Conservation (phyloP, 208 protist genomes). For the Balamuthia mandrillaris region DNA sequence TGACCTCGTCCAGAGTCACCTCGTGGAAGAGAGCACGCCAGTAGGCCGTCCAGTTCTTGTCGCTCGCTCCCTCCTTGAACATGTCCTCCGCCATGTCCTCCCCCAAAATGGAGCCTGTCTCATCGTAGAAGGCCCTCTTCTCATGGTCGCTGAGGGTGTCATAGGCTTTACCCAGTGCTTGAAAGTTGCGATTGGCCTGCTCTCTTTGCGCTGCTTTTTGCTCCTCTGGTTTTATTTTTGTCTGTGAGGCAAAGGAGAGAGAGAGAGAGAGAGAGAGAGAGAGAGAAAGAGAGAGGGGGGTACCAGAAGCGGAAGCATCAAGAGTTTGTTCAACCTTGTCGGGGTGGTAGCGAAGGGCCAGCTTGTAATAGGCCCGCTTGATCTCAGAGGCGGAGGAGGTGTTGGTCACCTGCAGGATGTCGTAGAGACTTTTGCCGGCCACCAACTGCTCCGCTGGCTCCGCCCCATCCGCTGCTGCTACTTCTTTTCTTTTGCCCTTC, state of each 20-base stretch:
- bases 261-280: too few species aligned
- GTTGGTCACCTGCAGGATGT: slow-evolving; percentile 52
- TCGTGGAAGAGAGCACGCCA: slow-evolving; percentile 27
- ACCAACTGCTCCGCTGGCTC: neutral
- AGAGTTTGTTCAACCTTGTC: slow-evolving; percentile 47
- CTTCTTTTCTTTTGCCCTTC: neutral
- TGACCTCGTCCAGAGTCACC: slow-evolving; percentile 4
- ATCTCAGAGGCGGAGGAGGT: slow-evolving; percentile 53
- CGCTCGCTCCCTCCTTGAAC: neutral
- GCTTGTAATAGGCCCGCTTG: slow-evolving; percentile 61
- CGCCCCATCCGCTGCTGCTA: neutral
- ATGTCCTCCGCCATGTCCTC: slow-evolving; percentile 7
- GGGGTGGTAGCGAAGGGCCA: slow-evolving; percentile 58
- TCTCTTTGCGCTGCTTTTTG: neutral
- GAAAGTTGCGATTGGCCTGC: slow-evolving; percentile 4
- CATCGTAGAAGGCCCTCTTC: slow-evolving; percentile 4
- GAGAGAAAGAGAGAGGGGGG: too few species aligned
- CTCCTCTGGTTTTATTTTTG: too few species aligned
- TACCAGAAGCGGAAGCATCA: too few species aligned
- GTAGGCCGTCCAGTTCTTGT: slow-evolving; percentile 17
- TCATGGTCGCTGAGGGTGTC: slow-evolving; percentile 5
- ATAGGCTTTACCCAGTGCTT: slow-evolving; percentile 8
- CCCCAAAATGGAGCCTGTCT: neutral
- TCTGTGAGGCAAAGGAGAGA: too few species aligned
- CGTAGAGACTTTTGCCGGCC: slow-evolving; percentile 39